A percentile compares a stretch with the other conserved stretches of the same genome.
Evolutionary conservation across 2,329 filamentous ascomycete species (phyloP).

Genomic region (Fusarium pseudocircinatum): DNA sequence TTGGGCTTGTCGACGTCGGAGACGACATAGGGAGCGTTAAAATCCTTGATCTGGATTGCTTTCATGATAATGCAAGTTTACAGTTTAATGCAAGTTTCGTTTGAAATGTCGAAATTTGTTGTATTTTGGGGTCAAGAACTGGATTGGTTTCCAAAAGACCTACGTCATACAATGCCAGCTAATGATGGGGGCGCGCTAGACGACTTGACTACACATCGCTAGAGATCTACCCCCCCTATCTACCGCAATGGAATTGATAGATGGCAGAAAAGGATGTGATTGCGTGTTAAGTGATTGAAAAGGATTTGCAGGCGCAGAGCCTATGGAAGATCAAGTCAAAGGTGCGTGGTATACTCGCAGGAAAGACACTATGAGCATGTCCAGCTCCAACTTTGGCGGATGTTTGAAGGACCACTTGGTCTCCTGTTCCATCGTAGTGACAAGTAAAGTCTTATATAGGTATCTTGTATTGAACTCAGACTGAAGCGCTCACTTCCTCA

Average conservation of each 20-base stretch:
- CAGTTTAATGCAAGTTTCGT: accelerated
- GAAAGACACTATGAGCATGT: not conserved
- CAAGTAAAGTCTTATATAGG: not conserved
- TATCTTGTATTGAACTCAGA: not conserved
- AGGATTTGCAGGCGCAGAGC: not conserved
- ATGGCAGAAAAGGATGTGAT: too few relatives aligned
- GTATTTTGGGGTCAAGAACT: too few relatives aligned
- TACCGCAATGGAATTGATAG: too few relatives aligned
- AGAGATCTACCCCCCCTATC: not conserved
- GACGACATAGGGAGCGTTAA: not conserved
- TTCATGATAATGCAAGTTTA: not conserved
- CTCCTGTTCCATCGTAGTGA: not conserved
- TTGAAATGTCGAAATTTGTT: accelerated
- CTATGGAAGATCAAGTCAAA: too few relatives aligned
- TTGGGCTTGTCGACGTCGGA: not conserved
- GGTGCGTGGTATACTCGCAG: too few relatives aligned
- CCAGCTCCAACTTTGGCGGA: not conserved
- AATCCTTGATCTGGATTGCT: not conserved
- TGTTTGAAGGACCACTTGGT: not conserved
- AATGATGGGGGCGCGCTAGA: not conserved
- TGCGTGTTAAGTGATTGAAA: accelerated
- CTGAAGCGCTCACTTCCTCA: not conserved
- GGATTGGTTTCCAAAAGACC: not conserved
- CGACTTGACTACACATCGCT: not conserved
- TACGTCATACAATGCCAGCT: not conserved